Evolutionary conservation across 116 monocot species (phyloP), one percentile per base, ranked within the genome.

Genomic region (Trichopus zeylanicus): DNA sequence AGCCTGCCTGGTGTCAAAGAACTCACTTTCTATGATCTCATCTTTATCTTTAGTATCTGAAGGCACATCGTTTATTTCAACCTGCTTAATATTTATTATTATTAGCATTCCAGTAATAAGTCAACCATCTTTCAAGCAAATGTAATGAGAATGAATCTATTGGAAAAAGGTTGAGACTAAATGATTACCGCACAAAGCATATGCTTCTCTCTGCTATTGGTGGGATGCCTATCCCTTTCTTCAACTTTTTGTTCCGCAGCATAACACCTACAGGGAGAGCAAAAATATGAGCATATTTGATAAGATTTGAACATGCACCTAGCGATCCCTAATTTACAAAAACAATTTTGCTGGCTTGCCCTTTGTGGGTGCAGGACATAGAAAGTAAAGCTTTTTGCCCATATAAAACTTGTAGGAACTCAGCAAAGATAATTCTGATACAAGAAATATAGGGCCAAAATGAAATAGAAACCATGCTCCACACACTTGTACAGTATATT

Each of bases 1-100:
- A 56, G 94, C 94, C 47, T 94, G 94, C 51, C 94, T 75, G 0
- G 94, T 94, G 52, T 89, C 86, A 67, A 94, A 94, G 55, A 86
- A 86, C 51, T 89, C 90, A 35, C 83, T 89, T 63, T 94, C 94
- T 26, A 94, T 62, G 26, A 94, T 89, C 24, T 86, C 86, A 69
- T 94, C 94, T 62, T 69, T 72, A 55, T 94, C 94, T 68, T 83
- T 89, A 24, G 89, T 94, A 68, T 89, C 94, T 53, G 51, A 29
- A 27, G 77, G 51, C 34, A 94, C 76, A 28, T 69, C 90, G 48
- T 27, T 73, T 32, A 94, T 86, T 63, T 83, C 83, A 56, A 86
- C 75, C 94, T 94, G 75, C 65, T 63, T 29, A 47, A 70, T 37
- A 53, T 11, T 49, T 49, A 22, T 35, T 10, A 49, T 22, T 0